phyloP scores from a whole-genome alignment of 2,329 filamentous ascomycete species.

The Aspergillus fijiensis region DNA sequence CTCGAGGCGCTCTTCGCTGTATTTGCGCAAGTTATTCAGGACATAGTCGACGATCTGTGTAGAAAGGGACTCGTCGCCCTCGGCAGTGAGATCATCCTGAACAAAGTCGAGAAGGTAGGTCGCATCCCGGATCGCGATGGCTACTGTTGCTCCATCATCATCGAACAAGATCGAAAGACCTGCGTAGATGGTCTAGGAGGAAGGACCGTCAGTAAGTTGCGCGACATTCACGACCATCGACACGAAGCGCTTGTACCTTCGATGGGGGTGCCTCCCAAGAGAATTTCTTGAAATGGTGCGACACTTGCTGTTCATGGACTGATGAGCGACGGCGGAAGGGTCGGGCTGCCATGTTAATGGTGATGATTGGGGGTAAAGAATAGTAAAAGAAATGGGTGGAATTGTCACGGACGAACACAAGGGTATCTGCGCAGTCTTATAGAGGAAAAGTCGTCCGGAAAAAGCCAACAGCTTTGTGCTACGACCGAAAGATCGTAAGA shows the following conservation, averaged over 20 bases:
- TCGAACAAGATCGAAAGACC: constrained; percentile 39
- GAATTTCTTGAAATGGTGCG: constrained; percentile 31
- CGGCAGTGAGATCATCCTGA: constrained; percentile 57
- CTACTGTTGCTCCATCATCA: constrained; percentile 55
- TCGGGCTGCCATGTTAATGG: constrained; percentile 2
- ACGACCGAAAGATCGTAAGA: constrained; percentile 1
- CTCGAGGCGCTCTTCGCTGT: constrained; percentile 64
- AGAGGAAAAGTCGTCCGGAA: background rate
- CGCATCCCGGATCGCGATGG: constrained; percentile 70
- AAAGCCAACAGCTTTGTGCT: background rate
- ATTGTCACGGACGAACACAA: background rate
- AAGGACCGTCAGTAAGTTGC: background rate
- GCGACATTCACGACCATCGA: background rate
- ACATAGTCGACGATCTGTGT: constrained; percentile 61
- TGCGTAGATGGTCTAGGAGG: constrained; percentile 41
- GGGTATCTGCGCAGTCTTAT: background rate
- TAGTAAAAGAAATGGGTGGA: background rate
- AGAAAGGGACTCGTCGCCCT: constrained; percentile 39
- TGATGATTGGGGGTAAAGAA: background rate
- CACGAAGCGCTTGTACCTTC: constrained; percentile 29
- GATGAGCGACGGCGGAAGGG: constrained; percentile 33
- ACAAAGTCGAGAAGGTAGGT: constrained; percentile 74
- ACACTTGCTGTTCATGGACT: constrained; percentile 34
- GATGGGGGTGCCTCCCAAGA: constrained; percentile 40
- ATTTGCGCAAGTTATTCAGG: constrained; percentile 56